phyloP scores from a whole-genome alignment of 2,329 filamentous ascomycete species.

The Penicillium sp. region DNA sequence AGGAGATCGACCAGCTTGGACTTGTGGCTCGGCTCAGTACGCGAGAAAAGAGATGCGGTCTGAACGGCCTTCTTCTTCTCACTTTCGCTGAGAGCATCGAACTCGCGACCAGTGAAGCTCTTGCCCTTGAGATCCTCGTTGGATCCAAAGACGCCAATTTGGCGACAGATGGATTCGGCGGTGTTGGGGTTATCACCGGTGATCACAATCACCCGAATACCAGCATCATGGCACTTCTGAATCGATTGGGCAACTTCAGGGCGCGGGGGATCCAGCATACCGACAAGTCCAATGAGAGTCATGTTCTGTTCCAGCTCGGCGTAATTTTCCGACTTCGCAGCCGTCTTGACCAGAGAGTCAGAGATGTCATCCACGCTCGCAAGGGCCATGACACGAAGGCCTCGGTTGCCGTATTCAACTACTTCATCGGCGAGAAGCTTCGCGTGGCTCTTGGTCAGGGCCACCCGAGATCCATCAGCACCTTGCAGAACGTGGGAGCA shows the following conservation, averaged over 20 bases:
- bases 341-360: slow-evolving; percentile 66
- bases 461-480: slow-evolving; percentile 70
- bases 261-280: slow-evolving; percentile 94
- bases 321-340: slow-evolving; percentile 82
- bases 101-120: slow-evolving; percentile 93
- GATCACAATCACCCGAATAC: slow-evolving; percentile 95
- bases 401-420: slow-evolving; percentile 83
- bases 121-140: slow-evolving; percentile 83
- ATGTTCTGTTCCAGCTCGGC: slow-evolving; percentile 85
- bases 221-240: slow-evolving; percentile 82
- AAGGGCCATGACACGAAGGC: slow-evolving; percentile 90
- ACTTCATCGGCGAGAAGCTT: slow-evolving; percentile 74
- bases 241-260: slow-evolving; percentile 87
- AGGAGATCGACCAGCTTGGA: slow-evolving; percentile 96
- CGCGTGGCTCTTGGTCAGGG: slow-evolving; percentile 66
- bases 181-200: slow-evolving; percentile 98
- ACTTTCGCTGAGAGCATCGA: slow-evolving; percentile 74
- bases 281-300: slow-evolving; percentile 88
- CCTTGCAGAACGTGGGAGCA: slow-evolving; percentile 81
- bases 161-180: slow-evolving; percentile 93
- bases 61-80: slow-evolving; percentile 83
- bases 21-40: slow-evolving; percentile 94
- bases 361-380: slow-evolving; percentile 77
- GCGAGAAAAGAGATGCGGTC: slow-evolving; percentile 86
- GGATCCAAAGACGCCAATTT: slow-evolving; percentile 87